Evolutionary conservation across 2,329 filamentous ascomycete species (phyloP), one percentile per base, ranked within the genome.

Genomic region (Huntiella abstrusa): DNA sequence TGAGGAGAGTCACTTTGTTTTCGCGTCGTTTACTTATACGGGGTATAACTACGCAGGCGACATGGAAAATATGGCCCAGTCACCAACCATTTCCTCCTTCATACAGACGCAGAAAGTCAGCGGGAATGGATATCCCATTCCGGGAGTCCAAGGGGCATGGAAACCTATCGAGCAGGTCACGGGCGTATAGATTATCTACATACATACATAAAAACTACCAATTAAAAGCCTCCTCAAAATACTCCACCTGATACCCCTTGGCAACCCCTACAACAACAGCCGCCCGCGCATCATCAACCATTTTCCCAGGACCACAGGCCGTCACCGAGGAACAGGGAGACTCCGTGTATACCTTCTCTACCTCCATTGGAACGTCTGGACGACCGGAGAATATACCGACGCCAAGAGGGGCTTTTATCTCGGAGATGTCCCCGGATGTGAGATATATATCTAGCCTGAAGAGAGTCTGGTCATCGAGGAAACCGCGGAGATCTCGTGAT

Each of bases 21-120:
- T 87, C 57, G 79, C 80, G 0, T 75, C 66, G 17, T 84, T 86
- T 66, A 86, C 83, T 58, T 88, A 87, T 55, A 66, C 80, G n/a
- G 83, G 83, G 0, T 71, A 71, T 50, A 71, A 83, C 52, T 86
- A 73, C 50, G 75, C 72, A 2, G 77, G 67, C 7, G 83, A 88
- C 56, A 87, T 88, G 83, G 70, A 73, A 59, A 69, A 66, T 51
- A 86, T 87, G 81, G 68, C 70, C 1, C 74, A 73, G 48, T 84
- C 86, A 28, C 22, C 54, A 70, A 73, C 1, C 78, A 77, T 56
- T 79, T 87, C 33, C 6, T 7, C 22, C 8, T 28, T 7, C 6
- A 28, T 1, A 28, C 22, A 28, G 22, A 28, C 22, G 8, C 22
- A 28, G 22, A 28, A 28, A 28, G 22, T 28, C 22, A 28, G 8